These are phyloP conservation scores for Yarrowia sp. DNA, from an alignment of 805 yeast species.

Conservation along the genomic window DNA sequence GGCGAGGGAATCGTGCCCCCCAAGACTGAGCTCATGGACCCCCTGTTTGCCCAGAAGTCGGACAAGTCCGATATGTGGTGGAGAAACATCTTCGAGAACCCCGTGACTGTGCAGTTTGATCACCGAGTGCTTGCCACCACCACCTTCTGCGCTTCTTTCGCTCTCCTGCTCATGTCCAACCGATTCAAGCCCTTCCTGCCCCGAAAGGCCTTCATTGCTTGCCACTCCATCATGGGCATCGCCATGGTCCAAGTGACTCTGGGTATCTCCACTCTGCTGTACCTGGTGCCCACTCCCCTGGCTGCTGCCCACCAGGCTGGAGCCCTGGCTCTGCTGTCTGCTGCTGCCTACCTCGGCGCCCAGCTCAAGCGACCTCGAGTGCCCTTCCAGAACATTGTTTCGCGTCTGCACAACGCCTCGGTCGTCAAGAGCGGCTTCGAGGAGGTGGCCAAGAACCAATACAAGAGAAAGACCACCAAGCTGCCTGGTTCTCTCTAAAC, in stretches of 20 bases:
- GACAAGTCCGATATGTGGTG: conserved; percentile 81
- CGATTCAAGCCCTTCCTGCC: conserved; percentile 65
- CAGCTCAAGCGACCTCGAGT: conserved; percentile 65
- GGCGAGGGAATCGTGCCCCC: conserved; percentile 78
- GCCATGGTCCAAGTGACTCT: conserved; percentile 82
- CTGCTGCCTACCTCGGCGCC: conserved; percentile 68
- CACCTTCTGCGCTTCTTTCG: conserved; percentile 75
- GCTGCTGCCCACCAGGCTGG: conserved; percentile 99
- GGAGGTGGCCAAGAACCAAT: conserved; percentile 38
- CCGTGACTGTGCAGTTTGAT: conserved; percentile 90
- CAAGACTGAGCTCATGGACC: conserved; percentile 76
- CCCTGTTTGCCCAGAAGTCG: conserved; percentile 68
- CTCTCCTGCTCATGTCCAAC: conserved; percentile 70
- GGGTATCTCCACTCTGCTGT: conserved; percentile 85
- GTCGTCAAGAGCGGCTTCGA: conserved; percentile 31
- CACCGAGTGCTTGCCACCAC: conserved; percentile 87
- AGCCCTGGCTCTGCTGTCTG: conserved; percentile 84
- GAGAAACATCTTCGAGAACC: conserved; percentile 94
- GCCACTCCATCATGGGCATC: conserved; percentile 79
- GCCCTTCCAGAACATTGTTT: conserved; percentile 37
- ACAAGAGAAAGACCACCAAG: conserved; percentile 38
- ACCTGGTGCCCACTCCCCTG: conserved; percentile 87
- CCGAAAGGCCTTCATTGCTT: conserved; percentile 59
- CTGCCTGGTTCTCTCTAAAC: conserved; percentile 25
- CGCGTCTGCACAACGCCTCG: conserved; percentile 33